Base-by-base conservation (phyloP, 2,329 filamentous ascomycete species). In the Akanthomyces uredinophilus region DNA sequence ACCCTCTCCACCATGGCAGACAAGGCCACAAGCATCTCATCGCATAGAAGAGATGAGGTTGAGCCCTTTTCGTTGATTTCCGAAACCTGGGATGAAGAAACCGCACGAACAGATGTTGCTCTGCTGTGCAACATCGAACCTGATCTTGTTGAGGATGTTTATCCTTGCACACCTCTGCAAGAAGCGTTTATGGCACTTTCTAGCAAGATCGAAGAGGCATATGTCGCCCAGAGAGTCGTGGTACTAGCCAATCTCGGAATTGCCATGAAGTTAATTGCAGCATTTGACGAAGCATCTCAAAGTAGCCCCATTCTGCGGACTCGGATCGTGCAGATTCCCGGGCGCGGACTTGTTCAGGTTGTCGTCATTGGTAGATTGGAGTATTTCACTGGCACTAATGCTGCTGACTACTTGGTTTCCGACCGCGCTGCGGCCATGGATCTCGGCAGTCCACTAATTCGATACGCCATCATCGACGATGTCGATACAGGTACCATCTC, bases 101-200 rank as follows among this genome's bases (percentile, higher is more conserved):
- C 67, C 3, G 78, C 78, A 2, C 68, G 71, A 18, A 60, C 63
- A 0, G 77, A 80, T 16, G 75, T 74, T 11, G 75, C 78, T 6
- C 66, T 65, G n/a, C 70, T 79, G 7, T 82, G 80, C 64, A 70
- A 66, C 4, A 66, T 80, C 11, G 68, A 71, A 62, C 69, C 7
- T 64, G 69, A 1, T 54, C 57, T 22, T 5, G 70, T 83, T 5
- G 78, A 83, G 54, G 82, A 86, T 63, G 69, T 82, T 0, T 85
- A 83, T 60, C 82, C 82, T 1, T 83, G 81, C 70, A 82, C 81
- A 0, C 78, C 81, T 0, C 71, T 83, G 1, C 83, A 86, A 63
- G 81, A 83, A 67, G 81, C 78, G 1, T 74, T 85, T 2, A 79
- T 85, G 73, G 80, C 81, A 0, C 69, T 85, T 6, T 81, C 82